A percentile compares a stretch with the other conserved stretches of the same genome.
Conservation (phyloP, 768 basidiomycete species). For the Lactarius pseudohatsudake region DNA sequence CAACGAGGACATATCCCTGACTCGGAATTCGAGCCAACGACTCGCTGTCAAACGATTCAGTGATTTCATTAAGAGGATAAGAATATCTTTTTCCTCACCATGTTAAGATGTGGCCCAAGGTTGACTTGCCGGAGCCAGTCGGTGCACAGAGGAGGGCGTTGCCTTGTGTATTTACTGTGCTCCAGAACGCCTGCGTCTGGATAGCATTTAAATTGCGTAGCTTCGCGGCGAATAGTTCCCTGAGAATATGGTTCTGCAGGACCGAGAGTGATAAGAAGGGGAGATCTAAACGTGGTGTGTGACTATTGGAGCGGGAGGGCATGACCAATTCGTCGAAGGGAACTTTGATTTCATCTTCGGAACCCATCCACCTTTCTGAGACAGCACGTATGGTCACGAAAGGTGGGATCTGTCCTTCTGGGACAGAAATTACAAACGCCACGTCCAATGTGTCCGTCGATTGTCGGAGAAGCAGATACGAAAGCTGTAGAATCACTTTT, state of each 20-base stretch:
- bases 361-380: conserved; percentile 92
- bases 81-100: conserved; percentile 54
- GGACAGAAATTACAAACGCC: conserved; percentile 81
- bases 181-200: conserved; percentile 91
- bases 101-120: conserved; percentile 62
- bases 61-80: not conserved
- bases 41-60: conserved; percentile 47
- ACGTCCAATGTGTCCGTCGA: conserved; percentile 57
- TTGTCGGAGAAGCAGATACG: conserved; percentile 69
- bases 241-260: conserved; percentile 48
- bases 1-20: conserved; percentile 58
- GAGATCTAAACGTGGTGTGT: conserved; percentile 65
- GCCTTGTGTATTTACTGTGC: conserved; percentile 59
- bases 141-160: conserved; percentile 80
- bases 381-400: conserved; percentile 73
- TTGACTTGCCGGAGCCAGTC: conserved; percentile 77
- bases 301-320: conserved; percentile 59
- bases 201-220: conserved; percentile 72
- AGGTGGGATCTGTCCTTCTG: conserved; percentile 54
- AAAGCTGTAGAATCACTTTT: conserved; percentile 78
- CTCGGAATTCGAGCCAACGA: conserved; percentile 44
- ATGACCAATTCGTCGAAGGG: conserved; percentile 70
- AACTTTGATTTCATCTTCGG: conserved; percentile 71
- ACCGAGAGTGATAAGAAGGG: conserved; percentile 67
- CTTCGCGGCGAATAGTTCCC: conserved; percentile 45